A percentile compares a stretch with the other conserved stretches of the same genome.
Evolutionary conservation across 202 grass and related monocot genomes (phyloP).

Genomic region (Cymbopogon flexuosus): DNA sequence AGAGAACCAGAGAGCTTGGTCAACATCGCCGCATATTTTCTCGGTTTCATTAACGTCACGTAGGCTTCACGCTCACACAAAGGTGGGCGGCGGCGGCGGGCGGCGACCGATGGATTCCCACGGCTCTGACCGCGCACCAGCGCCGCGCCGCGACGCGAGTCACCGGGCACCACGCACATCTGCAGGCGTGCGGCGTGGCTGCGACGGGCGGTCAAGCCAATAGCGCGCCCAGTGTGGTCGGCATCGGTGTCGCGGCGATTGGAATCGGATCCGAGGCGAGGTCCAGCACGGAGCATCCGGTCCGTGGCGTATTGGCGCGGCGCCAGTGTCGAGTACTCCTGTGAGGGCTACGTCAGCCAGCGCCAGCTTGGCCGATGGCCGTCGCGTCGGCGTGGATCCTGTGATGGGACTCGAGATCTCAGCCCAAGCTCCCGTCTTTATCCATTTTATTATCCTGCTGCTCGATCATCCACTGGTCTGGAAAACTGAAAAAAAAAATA

Average conservation of each 20-base stretch:
- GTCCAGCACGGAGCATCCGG: background rate
- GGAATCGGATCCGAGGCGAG: background rate
- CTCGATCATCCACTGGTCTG: no score
- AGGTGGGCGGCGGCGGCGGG: background rate
- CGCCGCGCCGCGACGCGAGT: background rate
- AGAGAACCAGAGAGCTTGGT: background rate
- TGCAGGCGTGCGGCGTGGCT: no score
- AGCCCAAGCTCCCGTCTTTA: background rate
- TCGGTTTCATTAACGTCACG: background rate
- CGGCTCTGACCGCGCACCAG: background rate
- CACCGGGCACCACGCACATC: background rate
- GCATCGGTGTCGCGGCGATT: background rate
- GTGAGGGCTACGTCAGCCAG: background rate
- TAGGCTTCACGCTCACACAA: background rate
- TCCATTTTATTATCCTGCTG: no score
- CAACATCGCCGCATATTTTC: background rate
- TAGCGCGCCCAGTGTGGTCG: no score
- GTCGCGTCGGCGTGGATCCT: background rate
- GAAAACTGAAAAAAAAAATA: no score
- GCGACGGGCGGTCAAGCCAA: no score
- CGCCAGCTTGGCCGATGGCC: background rate
- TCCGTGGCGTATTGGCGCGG: background rate
- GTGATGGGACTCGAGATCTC: slow-evolving; percentile 3
- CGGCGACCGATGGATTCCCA: background rate
- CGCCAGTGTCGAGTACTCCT: no score